Evolutionary conservation across 2,329 filamentous ascomycete species (phyloP).

Genomic region (Alternaria arborescens): DNA sequence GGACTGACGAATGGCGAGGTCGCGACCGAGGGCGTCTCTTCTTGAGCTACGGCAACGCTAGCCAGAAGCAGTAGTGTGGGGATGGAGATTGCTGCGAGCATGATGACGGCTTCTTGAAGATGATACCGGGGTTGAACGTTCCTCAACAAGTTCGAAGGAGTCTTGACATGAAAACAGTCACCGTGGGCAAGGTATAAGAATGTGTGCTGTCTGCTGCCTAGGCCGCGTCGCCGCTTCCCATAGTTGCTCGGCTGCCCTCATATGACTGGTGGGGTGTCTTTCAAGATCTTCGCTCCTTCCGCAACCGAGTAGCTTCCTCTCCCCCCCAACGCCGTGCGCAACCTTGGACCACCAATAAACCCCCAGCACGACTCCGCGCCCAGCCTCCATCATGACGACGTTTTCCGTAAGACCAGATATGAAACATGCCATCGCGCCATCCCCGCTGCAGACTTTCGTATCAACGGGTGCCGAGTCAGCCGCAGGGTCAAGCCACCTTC

Average conservation of each 20-base stretch:
- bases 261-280: constrained; percentile 26
- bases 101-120: constrained; percentile 24
- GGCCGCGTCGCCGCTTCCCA: constrained; percentile 17
- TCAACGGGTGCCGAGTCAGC: constrained; percentile 21
- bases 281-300: constrained; percentile 44
- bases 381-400: constrained; percentile 37
- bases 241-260: constrained; percentile 11
- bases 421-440: constrained; percentile 38
- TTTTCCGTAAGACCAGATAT: constrained; percentile 20
- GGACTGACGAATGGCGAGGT: constrained; percentile 24
- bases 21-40: constrained; percentile 20
- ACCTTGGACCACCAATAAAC: constrained; percentile 37
- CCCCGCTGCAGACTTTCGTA: constrained; percentile 46
- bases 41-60: constrained; percentile 31
- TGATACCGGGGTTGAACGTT: background rate
- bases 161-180: background rate
- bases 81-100: constrained; percentile 34
- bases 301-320: constrained; percentile 35
- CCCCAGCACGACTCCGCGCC: constrained; percentile 8
- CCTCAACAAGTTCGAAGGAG: background rate
- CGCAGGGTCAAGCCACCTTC: constrained; percentile 33
- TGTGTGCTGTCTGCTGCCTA: constrained; percentile 9
- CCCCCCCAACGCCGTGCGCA: constrained; percentile 27
- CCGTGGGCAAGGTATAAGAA: constrained; percentile 3
- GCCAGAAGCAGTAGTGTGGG: constrained; percentile 40